phyloP scores from a whole-genome alignment of 1,284 basidiomycete genomes.

The Pascua sp. region DNA sequence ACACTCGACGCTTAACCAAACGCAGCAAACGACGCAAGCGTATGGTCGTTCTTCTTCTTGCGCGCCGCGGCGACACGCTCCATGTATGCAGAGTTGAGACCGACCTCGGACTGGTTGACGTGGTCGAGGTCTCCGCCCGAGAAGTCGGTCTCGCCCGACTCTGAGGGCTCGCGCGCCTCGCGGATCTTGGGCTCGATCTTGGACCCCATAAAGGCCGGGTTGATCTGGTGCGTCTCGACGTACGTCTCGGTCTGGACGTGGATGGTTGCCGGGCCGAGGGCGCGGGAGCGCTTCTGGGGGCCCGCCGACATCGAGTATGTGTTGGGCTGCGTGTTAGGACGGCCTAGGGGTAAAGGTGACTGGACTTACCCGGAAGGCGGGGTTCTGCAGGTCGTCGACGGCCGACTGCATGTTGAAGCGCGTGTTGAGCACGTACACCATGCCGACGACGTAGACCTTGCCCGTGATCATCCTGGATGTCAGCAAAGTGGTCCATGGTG shows the following conservation, averaged over 20 bases:
- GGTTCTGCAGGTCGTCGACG: conserved; percentile 8
- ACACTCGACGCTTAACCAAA: conserved; percentile 7
- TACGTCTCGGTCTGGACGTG: conserved; percentile 34
- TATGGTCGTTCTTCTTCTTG: conserved; percentile 5
- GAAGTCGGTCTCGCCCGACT: conserved; percentile 12
- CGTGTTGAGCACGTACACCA: conserved; percentile 28
- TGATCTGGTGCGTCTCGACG: conserved; percentile 22
- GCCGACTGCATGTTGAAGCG: conserved; percentile 16
- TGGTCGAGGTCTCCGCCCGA: conserved; percentile 4
- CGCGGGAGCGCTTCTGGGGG: conserved; percentile 1
- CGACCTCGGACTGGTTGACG: conserved; percentile 14
- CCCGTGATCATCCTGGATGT: conserved; percentile 15
- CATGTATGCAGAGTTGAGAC: conserved; percentile 17
- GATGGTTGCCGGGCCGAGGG: conserved; percentile 20
- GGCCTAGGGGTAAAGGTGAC: not conserved
- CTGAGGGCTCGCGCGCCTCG: conserved; percentile 15
- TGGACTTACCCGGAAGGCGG: not conserved
- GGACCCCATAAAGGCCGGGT: conserved; percentile 12
- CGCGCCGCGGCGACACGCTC: conserved; percentile 4
- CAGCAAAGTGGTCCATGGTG: no score
- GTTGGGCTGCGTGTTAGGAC: conserved; percentile 10
- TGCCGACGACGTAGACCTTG: conserved; percentile 28
- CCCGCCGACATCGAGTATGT: conserved; percentile 3
- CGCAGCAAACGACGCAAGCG: conserved; percentile 8
- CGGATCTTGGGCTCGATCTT: conserved; percentile 21